Evolutionary conservation across 352 stramenopile species (phyloP), one percentile per base, ranked within the genome.

Genomic region (Thalassiosira mediterranea): DNA sequence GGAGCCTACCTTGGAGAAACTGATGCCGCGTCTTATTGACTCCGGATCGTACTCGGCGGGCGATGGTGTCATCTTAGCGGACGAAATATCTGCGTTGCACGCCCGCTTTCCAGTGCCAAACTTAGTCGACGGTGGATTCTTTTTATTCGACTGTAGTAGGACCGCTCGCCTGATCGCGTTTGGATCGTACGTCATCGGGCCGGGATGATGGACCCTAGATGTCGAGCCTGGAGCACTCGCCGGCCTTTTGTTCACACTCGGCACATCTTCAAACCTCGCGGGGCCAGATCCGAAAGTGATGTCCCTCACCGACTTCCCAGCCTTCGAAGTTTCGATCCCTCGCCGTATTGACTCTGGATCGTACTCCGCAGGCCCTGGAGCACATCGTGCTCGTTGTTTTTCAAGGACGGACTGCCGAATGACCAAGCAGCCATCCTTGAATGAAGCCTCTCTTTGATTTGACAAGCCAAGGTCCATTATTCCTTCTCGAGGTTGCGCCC

Each of bases 21-120:
- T 63, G 3, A 77, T 74, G 21, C 70, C 76, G 5, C 58, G 51
- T 42, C 71, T 46, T 42, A 84, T 84, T 1, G 32, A 60, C 54
- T 84, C 76, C 44, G 76, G 76, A 47, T 83, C 74, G 25, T 83
- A 83, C 34, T 79, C 74, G 0, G 68, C 54, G n/a, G 75, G 75
- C 46, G 38, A 61, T 52, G 69, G 75, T 29, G 58, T 65, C 11
- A 65, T 49, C 40, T 66, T 81, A 21, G 49, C 68, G 11, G 48
- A 62, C 21, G 49, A 64, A 19, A 52, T 31, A 32, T 70, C 48
- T 7, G 40, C 53, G 46, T 77, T 77, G 40, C 68, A 77, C n/a
- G 63, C 68, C 54, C 76, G 29, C 52, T 71, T 63, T 1, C 59
- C 58, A 53, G 34, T 82, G 17, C 76, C 71, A 62, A 84, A 84